phyloP scores from a whole-genome alignment of 345 rosid genomes.

The Brassica carinata region DNA sequence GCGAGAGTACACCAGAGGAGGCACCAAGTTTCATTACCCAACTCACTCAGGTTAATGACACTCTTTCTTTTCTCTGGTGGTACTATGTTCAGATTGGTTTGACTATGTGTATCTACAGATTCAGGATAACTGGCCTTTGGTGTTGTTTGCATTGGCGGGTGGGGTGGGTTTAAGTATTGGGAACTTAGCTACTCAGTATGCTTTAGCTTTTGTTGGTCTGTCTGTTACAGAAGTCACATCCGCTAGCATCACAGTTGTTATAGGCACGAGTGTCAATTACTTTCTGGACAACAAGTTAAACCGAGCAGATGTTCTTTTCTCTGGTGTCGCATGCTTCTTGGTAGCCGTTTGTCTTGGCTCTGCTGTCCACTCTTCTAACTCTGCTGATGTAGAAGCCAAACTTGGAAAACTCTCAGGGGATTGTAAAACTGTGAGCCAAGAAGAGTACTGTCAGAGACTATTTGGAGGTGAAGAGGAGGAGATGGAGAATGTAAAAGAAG shows the following conservation, averaged over 20 bases:
- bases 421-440: conserved; percentile 2
- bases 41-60: conserved; percentile 54
- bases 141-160: conserved; percentile 78
- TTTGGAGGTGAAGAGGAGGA: conserved; percentile 37
- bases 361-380: conserved; percentile 72
- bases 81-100: background rate
- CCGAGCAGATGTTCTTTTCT: conserved; percentile 73
- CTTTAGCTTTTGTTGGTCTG: conserved; percentile 80
- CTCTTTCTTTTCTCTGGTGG: background rate
- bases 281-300: conserved; percentile 63
- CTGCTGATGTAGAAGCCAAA: conserved; percentile 59
- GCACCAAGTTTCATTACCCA: conserved; percentile 62
- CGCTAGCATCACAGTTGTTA: conserved; percentile 73
- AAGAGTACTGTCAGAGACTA: conserved; percentile 22
- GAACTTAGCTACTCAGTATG: conserved; percentile 72
- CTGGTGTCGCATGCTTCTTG: conserved; percentile 79
- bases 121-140: conserved; percentile 73
- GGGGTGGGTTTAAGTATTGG: conserved; percentile 77
- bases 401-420: conserved; percentile 35
- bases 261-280: conserved; percentile 83
- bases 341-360: conserved; percentile 82
- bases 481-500: conserved; percentile 46
- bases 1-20: conserved; percentile 40
- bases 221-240: conserved; percentile 82
- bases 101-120: conserved; percentile 6